Conservation (phyloP, 2,329 filamentous ascomycete genomes). For the Pestalotiopsis sp. region DNA sequence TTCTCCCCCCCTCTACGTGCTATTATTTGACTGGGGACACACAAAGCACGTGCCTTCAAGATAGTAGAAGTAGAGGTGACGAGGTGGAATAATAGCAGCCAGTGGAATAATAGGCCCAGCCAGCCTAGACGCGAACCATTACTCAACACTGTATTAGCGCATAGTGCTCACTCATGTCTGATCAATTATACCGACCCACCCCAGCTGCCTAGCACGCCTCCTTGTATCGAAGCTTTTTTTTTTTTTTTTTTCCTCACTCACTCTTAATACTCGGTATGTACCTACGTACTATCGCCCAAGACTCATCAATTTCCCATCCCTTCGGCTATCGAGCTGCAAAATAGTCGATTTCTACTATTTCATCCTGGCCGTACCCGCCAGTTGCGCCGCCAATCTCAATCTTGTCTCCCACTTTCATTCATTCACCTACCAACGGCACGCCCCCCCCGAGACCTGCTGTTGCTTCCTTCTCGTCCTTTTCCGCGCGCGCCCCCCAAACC, state of each 20-base stretch:
- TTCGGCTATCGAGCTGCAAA: constrained; percentile 6
- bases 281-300: not conserved
- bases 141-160: constrained; percentile 7
- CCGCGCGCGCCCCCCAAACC: not conserved
- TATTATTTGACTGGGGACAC: too few relatives aligned
- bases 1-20: too few relatives aligned
- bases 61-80: too few relatives aligned
- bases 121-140: constrained; percentile 3
- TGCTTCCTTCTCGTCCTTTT: not conserved
- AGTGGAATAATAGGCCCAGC: not conserved
- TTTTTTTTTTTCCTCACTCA: too few relatives aligned
- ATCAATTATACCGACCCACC: constrained; percentile 8
- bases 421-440: not conserved
- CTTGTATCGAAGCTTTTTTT: constrained; percentile 3
- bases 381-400: not conserved
- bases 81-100: not conserved
- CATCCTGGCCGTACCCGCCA: constrained; percentile 3
- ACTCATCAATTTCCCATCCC: constrained; percentile 8
- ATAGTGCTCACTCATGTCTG: constrained; percentile 1
- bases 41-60: not conserved
- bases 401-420: not conserved
- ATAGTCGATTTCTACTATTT: constrained; percentile 5
- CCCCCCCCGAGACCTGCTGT: not conserved
- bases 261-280: constrained; percentile 1
- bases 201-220: constrained; percentile 2